Evolutionary conservation across 139 green algal species (phyloP), one percentile per base, ranked within the genome.

Genomic region (Spirogloea muscicola): DNA sequence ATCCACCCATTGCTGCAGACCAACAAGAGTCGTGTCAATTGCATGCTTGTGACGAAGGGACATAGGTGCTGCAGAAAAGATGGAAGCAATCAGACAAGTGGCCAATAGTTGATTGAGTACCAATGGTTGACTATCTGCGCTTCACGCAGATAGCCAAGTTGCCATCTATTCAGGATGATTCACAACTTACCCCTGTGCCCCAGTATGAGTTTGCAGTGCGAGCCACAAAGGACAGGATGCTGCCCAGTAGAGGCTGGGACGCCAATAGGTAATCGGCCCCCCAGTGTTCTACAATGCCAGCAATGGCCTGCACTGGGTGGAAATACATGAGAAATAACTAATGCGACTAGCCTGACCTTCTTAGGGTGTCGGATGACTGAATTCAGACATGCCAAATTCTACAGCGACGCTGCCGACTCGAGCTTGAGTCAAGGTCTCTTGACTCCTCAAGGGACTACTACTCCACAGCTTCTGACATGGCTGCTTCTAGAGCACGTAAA

Each of bases 221-320:
- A 1, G 72, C 59, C 1, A 38, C 39, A 37, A 79, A 79, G 0
- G 59, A 74, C 2, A 79, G 59, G 9, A 49, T 25, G 25, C n/a
- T 38, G 0, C 72, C 72, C 0, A 31, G 39, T 0, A 64, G 2
- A 6, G 72, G 72, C 4, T 62, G n/a, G n/a, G 29, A 31, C 29
- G 43, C 44, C 18, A 79, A 27, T 2, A 44, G 42, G 38, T 79
- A 72, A 38, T 79, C 72, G 3, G 72, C 72, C 3, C 60, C 38
- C 72, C 72, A 79, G n/a, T 79, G 58, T 44, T 79, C 72, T 21
- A 79, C 72, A 1, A 73, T 29, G 9, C 72, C 72, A 29, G 72
- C 60, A 37, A 79, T 79, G 3, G 48, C 49, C 55, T 68, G 60
- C 29, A 41, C 43, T 25, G 13, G 16, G 43, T 10, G 10, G 43